phyloP scores from a whole-genome alignment of 192 early-diverging fungal genomes.

The Mortierella claussenii region DNA sequence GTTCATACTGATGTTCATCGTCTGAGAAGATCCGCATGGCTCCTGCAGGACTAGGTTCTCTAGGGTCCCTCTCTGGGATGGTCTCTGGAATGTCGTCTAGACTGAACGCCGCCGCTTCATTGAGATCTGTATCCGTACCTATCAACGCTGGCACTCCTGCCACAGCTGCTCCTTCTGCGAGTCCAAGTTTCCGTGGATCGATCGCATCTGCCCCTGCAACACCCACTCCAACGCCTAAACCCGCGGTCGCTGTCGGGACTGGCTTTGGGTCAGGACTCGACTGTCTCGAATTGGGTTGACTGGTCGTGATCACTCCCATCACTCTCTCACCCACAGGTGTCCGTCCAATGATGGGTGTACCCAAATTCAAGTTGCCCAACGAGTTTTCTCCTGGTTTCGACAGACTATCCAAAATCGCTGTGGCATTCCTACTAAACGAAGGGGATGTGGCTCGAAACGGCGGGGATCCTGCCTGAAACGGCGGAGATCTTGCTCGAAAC shows the following conservation, averaged over 20 bases:
- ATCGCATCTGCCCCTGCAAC: too few species aligned
- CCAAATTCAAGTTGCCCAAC: constrained; percentile 29
- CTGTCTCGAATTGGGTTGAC: constrained; percentile 29
- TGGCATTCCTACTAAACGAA: constrained; percentile 14
- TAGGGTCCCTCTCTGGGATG: not conserved
- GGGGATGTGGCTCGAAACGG: constrained; percentile 12
- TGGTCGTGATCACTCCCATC: constrained; percentile 50
- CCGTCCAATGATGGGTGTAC: constrained; percentile 18
- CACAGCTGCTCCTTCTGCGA: not conserved
- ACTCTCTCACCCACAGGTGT: constrained; percentile 26
- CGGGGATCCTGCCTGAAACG: constrained; percentile 1
- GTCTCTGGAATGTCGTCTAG: not conserved
- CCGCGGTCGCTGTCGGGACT: not conserved
- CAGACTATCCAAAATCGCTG: constrained; percentile 34
- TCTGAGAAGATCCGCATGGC: constrained; percentile 10
- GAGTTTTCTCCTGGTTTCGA: constrained; percentile 47
- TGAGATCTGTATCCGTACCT: not conserved
- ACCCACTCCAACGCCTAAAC: too few species aligned
- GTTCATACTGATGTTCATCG: not conserved
- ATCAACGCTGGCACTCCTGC: not conserved
- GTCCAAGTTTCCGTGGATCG: too few species aligned
- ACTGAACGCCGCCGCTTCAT: not conserved
- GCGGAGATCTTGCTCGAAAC: constrained; percentile 3
- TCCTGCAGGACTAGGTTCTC: constrained; percentile 7
- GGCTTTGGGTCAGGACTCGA: constrained; percentile 30